phyloP scores from a whole-genome alignment of 1,284 basidiomycete genomes.

The Sanghuangporus baumii region DNA sequence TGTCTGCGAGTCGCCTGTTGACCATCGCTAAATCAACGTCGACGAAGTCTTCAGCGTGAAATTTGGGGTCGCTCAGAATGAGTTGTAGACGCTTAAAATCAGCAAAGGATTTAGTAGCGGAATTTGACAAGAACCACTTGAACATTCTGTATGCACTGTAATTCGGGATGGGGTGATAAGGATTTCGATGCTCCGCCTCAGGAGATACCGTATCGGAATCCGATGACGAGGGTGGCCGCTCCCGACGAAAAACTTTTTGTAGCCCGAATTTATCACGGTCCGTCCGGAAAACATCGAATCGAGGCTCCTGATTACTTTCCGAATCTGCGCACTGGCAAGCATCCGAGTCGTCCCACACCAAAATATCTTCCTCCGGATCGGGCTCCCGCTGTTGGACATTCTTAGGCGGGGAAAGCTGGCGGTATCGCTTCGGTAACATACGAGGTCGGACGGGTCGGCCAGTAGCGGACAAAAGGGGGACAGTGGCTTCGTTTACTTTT shows the following conservation, averaged over 20 bases:
- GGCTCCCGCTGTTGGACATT: not conserved
- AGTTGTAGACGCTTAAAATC: not conserved
- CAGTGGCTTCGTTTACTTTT: too few relatives aligned
- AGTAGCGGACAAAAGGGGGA: not conserved
- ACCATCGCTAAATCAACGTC: not conserved
- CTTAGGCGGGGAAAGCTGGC: not conserved
- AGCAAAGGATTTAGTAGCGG: not conserved
- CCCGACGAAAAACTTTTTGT: not conserved
- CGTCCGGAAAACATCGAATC: not conserved
- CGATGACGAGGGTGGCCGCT: not conserved
- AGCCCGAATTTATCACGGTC: not conserved
- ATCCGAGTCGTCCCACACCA: not conserved
- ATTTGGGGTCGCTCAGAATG: not conserved
- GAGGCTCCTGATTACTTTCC: not conserved
- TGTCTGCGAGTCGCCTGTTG: not conserved
- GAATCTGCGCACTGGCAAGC: not conserved
- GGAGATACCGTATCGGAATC: not conserved
- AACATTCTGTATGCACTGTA: not conserved
- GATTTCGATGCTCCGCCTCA: not conserved
- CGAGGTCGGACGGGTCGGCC: not conserved
- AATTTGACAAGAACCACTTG: not conserved
- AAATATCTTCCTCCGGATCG: not conserved
- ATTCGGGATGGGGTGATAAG: not conserved
- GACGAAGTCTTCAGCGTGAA: not conserved
- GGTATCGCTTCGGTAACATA: not conserved